Conservation (phyloP, 805 yeast genomes). For the Zygosaccharomyces kombuchaensis region DNA sequence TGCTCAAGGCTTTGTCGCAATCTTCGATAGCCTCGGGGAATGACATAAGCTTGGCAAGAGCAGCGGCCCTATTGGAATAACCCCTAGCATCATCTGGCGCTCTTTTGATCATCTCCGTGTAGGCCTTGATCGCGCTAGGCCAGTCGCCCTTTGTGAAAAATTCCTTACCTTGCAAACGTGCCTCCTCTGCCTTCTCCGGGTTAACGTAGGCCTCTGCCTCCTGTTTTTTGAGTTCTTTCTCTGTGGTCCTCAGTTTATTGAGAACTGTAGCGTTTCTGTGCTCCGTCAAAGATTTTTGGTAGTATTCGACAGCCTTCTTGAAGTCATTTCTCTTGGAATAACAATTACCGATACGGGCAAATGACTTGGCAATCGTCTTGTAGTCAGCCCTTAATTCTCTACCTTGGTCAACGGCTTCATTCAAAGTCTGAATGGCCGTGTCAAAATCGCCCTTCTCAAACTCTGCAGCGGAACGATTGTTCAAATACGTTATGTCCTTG, state of each 20-base stretch:
- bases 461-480: constrained; percentile 97
- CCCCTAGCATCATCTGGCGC: constrained; percentile 97
- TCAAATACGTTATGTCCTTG: constrained; percentile 86
- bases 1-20: constrained; percentile 82
- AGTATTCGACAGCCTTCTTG: constrained; percentile 66
- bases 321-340: constrained; percentile 73
- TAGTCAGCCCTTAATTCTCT: constrained; percentile 88
- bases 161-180: constrained; percentile 88
- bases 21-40: constrained; percentile 96
- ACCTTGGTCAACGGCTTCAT: constrained; percentile 81
- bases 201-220: constrained; percentile 78
- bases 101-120: constrained; percentile 93
- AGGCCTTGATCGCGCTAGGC: constrained; percentile 94
- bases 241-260: constrained; percentile 80
- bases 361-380: constrained; percentile 85
- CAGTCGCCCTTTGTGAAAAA: constrained; percentile 86
- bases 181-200: constrained; percentile 92
- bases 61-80: constrained; percentile 97
- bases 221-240: constrained; percentile 73
- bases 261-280: constrained; percentile 94
- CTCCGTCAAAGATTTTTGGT: constrained; percentile 91
- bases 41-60: constrained; percentile 86
- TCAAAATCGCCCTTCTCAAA: constrained; percentile 92
- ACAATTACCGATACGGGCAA: constrained; percentile 83
- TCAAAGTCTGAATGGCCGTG: constrained; percentile 74